phyloP scores from a whole-genome alignment of 2,329 filamentous ascomycete genomes.

The Colletotrichum graminicola region DNA sequence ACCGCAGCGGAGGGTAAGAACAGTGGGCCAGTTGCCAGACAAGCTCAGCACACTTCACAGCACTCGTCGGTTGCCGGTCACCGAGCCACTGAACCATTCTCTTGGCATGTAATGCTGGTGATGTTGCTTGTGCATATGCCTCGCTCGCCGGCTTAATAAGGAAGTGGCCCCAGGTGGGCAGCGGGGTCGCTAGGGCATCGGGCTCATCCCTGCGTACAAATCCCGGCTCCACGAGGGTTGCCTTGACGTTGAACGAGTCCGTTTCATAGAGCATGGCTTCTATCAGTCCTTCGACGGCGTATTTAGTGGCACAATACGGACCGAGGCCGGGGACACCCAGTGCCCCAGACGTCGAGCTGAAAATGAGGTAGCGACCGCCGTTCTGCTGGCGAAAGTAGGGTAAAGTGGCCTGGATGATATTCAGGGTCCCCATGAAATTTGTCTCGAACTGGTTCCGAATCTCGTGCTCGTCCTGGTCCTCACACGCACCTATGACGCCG shows the following conservation, averaged over 20 bases:
- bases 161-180: slow-evolving; percentile 92
- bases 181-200: slow-evolving; percentile 64
- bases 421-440: slow-evolving; percentile 94
- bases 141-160: slow-evolving; percentile 87
- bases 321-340: slow-evolving; percentile 94
- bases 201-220: slow-evolving; percentile 89
- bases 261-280: slow-evolving; percentile 98
- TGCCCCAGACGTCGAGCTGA: slow-evolving; percentile 91
- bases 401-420: slow-evolving; percentile 90
- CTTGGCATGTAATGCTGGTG: slow-evolving; percentile 88
- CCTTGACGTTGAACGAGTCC: slow-evolving; percentile 90
- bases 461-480: slow-evolving; percentile 96
- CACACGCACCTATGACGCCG: slow-evolving; percentile 93
- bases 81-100: slow-evolving; percentile 95
- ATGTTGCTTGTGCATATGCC: slow-evolving; percentile 81
- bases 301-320: slow-evolving; percentile 96
- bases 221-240: slow-evolving; percentile 91
- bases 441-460: slow-evolving; percentile 97
- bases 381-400: slow-evolving; percentile 86
- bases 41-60: slow-evolving; percentile 91
- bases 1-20: slow-evolving; percentile 87
- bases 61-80: slow-evolving; percentile 91
- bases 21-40: slow-evolving; percentile 97
- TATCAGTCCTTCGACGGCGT: slow-evolving; percentile 94
- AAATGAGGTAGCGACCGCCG: slow-evolving; percentile 88